Base-by-base conservation (phyloP, 257 asterid genomes). In the Cinchona pubescens region DNA sequence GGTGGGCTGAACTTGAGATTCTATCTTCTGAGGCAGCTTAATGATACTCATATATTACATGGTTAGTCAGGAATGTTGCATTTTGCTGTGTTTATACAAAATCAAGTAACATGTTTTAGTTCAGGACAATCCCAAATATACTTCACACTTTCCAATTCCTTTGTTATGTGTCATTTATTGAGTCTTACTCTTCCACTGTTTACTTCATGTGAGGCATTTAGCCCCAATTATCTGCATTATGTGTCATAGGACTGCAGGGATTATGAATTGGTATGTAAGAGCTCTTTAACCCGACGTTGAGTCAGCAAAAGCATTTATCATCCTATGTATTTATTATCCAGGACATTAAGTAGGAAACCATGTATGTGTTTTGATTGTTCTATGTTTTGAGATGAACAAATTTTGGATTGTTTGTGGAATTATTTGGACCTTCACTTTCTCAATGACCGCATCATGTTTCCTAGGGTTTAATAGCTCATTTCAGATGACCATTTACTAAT, bases 1-100 rank as follows among this genome's bases (percentile, higher is more conserved):
- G 99, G 99, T 95, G 99, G 99, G 99, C 99, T 55, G 98, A 92
- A 83, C 99, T 95, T 21, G 99, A 95, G 88, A 91, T 95, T 79
- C 77, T 92, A 75, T 91, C 98, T 1, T 82, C 94, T 0, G 98
- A 95, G 78, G 90, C 94, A 0, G 80, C 94, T 81, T 95, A 86
- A 87, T 61, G 16, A 3, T 5, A 46, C 25, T 5, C 43, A 37
- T 49, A 18, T 45, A 68, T 19, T 18, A 45, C 23, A 43, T 43
- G 23, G 34, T 61, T 34, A 58, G n/a, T 21, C 45, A 29, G 12
- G 23, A 37, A 53, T n/a, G 35, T 32, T 19, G 43, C 27, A 21
- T 21, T 42, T 56, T 29, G 40, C 49, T 63, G 19, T 61, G 69
- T 43, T 25, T 30, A 56, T 15, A 38, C 38, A 63, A 35, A 63